Conservation (phyloP, 1,284 basidiomycete genomes). For the Cutaneotrichosporon sp. region DNA sequence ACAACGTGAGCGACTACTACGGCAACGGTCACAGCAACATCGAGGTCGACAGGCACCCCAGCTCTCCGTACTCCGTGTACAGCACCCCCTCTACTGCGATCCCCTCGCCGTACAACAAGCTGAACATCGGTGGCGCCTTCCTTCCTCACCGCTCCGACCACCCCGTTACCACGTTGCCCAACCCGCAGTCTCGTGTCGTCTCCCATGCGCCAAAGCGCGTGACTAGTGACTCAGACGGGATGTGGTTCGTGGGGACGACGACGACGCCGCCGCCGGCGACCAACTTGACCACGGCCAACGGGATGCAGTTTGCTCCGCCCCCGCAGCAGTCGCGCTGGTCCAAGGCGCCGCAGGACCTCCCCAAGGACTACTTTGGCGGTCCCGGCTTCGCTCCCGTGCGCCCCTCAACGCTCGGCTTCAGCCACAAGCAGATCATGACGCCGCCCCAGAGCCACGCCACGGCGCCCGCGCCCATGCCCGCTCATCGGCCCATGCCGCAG, state of each 20-base stretch:
- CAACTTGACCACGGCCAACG: not conserved
- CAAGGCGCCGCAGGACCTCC: conserved; percentile 1
- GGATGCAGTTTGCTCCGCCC: not conserved
- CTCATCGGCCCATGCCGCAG: not conserved
- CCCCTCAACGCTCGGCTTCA: not conserved
- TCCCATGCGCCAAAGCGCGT: not conserved
- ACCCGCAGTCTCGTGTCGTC: not conserved
- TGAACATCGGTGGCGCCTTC: not conserved
- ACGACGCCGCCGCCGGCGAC: not conserved
- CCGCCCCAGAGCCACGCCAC: not conserved
- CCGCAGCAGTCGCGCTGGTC: conserved; percentile 3
- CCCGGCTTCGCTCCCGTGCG: conserved; percentile 1
- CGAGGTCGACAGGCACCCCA: not conserved
- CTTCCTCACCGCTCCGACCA: not conserved
- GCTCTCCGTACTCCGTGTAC: conserved; percentile 4
- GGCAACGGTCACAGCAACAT: not conserved
- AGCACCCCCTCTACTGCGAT: conserved; percentile 8
- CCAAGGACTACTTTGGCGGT: conserved; percentile 4
- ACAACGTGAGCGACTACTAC: not conserved
- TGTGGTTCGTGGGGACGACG: not conserved
- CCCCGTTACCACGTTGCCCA: not conserved
- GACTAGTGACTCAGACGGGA: not conserved
- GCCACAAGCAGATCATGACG: not conserved
- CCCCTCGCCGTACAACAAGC: conserved; percentile 10
- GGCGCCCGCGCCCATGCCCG: not conserved